Base-by-base conservation (phyloP, 176 grass and related monocot genomes). In the Hsuehochloa calcarea region DNA sequence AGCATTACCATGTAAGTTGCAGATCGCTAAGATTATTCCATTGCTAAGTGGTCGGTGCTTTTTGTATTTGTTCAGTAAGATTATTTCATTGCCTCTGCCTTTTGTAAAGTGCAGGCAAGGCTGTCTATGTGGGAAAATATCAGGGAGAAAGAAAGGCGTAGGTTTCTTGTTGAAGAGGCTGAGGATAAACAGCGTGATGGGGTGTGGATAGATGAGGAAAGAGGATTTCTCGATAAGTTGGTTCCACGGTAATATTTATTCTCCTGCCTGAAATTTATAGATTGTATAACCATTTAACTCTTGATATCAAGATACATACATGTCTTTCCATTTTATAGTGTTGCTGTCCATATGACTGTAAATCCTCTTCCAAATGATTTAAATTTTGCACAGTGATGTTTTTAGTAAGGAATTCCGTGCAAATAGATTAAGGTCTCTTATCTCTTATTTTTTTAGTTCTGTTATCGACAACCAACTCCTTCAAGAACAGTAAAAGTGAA, bases 1-100 rank as follows among this genome's bases (percentile, higher is more conserved):
- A 98, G 82, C 93, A 95, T 81, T 98, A 98, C 88, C 93, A 98
- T 93, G 96, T 98, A 87, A 87, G 56, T 62, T 65, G 14, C 17
- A 63, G n/a, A 27, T 55, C 34, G 8, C 31, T 34, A 34, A 34
- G 31, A 34, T 34, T 34, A 34, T 34, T 34, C 31, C 31, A 34
- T 60, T n/a, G 20, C 19, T 38, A 68, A 34, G 31, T 34, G 31
- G 41, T 43, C 41, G 6, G 8, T 43, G 10, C 41, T 43, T 8
- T 43, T 10, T 9, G 41, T 43, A 43, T 43, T 10, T 43, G 41
- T 43, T 43, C 41, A 43, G 8, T 43, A 43, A 43, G 20, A 29
- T 38, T 56, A 31, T 65, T 52, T 19, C n/a, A 8, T 61, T 1
- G 17, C 41, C 44, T 75, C 29, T 77, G 65, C 40, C 76, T 43